phyloP scores from a whole-genome alignment of 2,329 filamentous ascomycete genomes.

The Rutstroemia sp. region DNA sequence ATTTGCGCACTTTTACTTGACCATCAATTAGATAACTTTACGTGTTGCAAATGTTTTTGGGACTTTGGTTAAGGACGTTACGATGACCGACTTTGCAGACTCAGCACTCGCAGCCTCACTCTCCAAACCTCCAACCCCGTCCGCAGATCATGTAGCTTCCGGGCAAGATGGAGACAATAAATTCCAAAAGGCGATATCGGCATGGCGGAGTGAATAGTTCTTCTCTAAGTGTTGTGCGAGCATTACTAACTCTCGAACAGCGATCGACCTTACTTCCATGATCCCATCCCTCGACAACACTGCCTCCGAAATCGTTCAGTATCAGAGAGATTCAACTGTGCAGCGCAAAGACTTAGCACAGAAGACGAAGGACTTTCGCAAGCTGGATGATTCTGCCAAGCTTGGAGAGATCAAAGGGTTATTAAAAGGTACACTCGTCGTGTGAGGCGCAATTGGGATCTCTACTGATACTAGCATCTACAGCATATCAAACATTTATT shows the following conservation, averaged over 20 bases:
- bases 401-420: conserved; percentile 82
- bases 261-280: conserved; percentile 78
- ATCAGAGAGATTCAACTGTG: conserved; percentile 91
- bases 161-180: conserved; percentile 65
- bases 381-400: conserved; percentile 83
- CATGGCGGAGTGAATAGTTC: conserved; percentile 73
- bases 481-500: conserved; percentile 95
- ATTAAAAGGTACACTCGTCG: conserved; percentile 61
- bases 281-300: conserved; percentile 83
- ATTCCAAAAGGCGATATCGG: conserved; percentile 91
- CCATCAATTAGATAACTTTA: neutral
- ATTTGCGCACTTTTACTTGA: neutral
- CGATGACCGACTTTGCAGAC: conserved; percentile 27
- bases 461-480: neutral
- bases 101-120: conserved; percentile 16
- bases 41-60: neutral
- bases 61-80: conserved; percentile 2
- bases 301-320: conserved; percentile 88
- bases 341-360: conserved; percentile 97
- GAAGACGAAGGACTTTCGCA: conserved; percentile 97
- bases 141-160: conserved; percentile 14
- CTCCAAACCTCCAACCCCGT: conserved; percentile 7
- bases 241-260: conserved; percentile 38
- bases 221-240: conserved; percentile 1
- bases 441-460: neutral